These are phyloP conservation scores for Pythium angustatum DNA, from an alignment of 352 stramenopile species.

Conservation along the genomic window DNA sequence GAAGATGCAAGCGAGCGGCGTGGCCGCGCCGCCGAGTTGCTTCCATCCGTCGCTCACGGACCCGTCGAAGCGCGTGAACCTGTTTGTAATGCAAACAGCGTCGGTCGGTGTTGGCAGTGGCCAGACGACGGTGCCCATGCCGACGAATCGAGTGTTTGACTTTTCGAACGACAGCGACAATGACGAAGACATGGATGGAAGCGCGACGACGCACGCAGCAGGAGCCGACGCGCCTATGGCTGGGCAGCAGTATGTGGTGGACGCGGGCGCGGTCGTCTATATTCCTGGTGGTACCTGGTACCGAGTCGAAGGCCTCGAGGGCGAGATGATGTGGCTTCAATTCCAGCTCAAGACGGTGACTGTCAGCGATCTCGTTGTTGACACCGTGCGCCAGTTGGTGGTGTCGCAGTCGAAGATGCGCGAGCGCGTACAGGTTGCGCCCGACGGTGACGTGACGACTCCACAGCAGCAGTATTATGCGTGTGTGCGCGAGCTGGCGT, in stretches of 20 bases:
- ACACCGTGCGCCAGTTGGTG: constrained; percentile 37
- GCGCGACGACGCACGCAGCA: neutral
- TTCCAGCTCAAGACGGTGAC: constrained; percentile 36
- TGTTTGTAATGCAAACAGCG: constrained; percentile 1
- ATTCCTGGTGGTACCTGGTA: constrained; percentile 59
- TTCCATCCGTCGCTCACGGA: constrained; percentile 28
- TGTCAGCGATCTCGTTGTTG: constrained; percentile 29
- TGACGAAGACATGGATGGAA: constrained; percentile 16
- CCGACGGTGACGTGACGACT: neutral
- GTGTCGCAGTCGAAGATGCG: constrained; percentile 9
- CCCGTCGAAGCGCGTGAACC: neutral
- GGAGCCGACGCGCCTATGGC: neutral
- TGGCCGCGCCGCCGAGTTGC: constrained; percentile 29
- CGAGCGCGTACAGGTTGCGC: neutral
- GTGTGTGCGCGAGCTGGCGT: neutral
- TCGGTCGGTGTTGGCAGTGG: constrained; percentile 10
- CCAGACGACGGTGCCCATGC: neutral
- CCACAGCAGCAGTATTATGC: neutral
- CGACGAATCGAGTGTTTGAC: constrained; percentile 10
- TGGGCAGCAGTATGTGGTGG: constrained; percentile 19
- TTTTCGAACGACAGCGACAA: constrained; percentile 33
- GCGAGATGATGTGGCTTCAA: constrained; percentile 41
- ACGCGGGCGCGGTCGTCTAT: constrained; percentile 51
- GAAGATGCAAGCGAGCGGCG: constrained; percentile 25
- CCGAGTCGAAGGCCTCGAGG: constrained; percentile 25